Conservation (phyloP, 495 filamentous ascomycete genomes). For the Bacidia rubella region DNA sequence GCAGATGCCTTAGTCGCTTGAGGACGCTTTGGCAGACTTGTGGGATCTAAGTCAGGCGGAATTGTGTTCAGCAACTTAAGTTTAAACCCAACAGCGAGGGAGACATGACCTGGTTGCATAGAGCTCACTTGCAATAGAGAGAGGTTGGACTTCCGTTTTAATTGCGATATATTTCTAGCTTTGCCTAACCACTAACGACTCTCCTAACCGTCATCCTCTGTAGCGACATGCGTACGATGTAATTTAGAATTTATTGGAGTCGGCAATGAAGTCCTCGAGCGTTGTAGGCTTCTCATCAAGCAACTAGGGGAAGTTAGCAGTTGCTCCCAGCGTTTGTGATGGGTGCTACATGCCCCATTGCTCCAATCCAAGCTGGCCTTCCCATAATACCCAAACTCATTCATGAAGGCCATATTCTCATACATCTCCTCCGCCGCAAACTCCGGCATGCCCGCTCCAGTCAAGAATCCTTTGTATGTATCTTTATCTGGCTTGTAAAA, state of each 20-base stretch:
- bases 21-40: no score
- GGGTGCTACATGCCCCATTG: slow-evolving; percentile 1
- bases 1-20: no score
- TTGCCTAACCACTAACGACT: background rate
- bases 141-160: no score
- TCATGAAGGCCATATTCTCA: slow-evolving; percentile 39
- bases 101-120: no score
- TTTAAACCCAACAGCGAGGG: no score
- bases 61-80: no score
- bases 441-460: slow-evolving; percentile 25
- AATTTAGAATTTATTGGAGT: slow-evolving; percentile 3
- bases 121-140: no score
- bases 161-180: no score
- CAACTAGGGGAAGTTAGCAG: slow-evolving; percentile 4
- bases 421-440: slow-evolving; percentile 34
- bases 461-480: slow-evolving; percentile 32
- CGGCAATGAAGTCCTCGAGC: slow-evolving; percentile 12
- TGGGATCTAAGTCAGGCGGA: no score
- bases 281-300: slow-evolving; percentile 18
- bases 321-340: background rate
- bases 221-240: no score
- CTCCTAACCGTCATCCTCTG: no score
- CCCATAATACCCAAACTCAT: slow-evolving; percentile 39
- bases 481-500: slow-evolving; percentile 32
- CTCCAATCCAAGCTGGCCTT: slow-evolving; percentile 19